Evolutionary conservation across 164 flowering plant species (phyloP).

Genomic region (Vitis amurensis): DNA sequence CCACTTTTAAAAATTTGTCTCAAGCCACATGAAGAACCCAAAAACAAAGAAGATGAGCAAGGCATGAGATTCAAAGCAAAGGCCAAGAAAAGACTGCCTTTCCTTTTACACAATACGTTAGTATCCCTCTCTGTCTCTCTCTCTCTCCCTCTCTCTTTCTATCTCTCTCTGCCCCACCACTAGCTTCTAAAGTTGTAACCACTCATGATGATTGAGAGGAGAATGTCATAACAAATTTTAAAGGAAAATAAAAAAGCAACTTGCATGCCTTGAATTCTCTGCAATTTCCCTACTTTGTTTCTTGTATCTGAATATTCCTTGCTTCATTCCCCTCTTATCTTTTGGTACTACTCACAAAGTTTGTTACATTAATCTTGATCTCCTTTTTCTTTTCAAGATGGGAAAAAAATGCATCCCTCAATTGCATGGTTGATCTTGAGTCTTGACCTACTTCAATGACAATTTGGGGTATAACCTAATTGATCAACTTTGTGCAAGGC

Average conservation of each 20-base stretch:
- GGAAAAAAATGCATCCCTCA: no score
- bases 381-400: no score
- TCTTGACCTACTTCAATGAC: no score
- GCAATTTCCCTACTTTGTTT: neutral
- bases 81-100: slow-evolving; percentile 9
- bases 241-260: neutral
- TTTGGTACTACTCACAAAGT: no score
- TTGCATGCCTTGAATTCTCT: neutral
- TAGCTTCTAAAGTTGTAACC: neutral
- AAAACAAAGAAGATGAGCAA: neutral
- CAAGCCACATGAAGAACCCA: neutral
- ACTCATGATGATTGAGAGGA: neutral
- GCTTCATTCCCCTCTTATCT: no score
- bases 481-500: no score
- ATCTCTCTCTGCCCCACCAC: slow-evolving; percentile 11
- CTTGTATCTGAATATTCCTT: neutral
- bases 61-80: slow-evolving; percentile 33
- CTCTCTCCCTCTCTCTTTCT: neutral
- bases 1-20: slow-evolving; percentile 18
- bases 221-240: neutral
- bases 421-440: no score
- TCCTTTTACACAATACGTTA: slow-evolving; percentile 21
- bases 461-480: no score
- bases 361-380: no score
- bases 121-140: neutral